These are phyloP conservation scores for Aspergillus sp. DNA, from an alignment of 2,329 filamentous ascomycete genomes.

Conservation along the genomic window DNA sequence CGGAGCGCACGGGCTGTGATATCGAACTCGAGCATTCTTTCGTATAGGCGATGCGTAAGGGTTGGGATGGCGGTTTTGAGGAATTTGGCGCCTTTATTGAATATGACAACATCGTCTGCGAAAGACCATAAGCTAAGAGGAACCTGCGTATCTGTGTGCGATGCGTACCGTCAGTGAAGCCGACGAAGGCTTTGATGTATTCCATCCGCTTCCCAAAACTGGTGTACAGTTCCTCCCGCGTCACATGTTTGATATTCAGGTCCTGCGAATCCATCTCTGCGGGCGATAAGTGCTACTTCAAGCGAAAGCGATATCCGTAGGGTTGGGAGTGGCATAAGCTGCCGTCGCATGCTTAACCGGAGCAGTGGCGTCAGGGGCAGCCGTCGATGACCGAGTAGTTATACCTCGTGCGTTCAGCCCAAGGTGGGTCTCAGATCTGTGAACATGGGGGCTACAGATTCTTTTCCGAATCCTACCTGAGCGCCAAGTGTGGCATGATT, in stretches of 20 bases:
- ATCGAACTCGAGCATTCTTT: conserved; percentile 14
- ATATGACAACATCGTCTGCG: conserved; percentile 7
- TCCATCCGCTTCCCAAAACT: conserved; percentile 10
- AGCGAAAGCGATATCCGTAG: neutral
- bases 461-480: neutral
- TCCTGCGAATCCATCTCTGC: neutral
- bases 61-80: conserved; percentile 6
- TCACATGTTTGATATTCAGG: conserved; percentile 2
- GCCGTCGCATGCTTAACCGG: too few relatives aligned
- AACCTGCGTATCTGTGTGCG: too few relatives aligned
- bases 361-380: too few relatives aligned
- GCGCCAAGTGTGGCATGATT: neutral
- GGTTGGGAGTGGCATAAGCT: too few relatives aligned
- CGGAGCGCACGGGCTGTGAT: conserved; percentile 11
- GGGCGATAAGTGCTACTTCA: neutral
- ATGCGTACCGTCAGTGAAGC: conserved; percentile 7
- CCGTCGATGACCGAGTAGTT: too few relatives aligned
- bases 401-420: too few relatives aligned
- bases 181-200: conserved; percentile 6
- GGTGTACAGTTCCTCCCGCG: conserved; percentile 11
- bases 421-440: too few relatives aligned
- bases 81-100: conserved; percentile 11
- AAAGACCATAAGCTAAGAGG: too few relatives aligned
- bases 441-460: too few relatives aligned
- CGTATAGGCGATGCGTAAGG: conserved; percentile 11